Base-by-base conservation (phyloP, 768 basidiomycete genomes). In the Chiua virens region DNA sequence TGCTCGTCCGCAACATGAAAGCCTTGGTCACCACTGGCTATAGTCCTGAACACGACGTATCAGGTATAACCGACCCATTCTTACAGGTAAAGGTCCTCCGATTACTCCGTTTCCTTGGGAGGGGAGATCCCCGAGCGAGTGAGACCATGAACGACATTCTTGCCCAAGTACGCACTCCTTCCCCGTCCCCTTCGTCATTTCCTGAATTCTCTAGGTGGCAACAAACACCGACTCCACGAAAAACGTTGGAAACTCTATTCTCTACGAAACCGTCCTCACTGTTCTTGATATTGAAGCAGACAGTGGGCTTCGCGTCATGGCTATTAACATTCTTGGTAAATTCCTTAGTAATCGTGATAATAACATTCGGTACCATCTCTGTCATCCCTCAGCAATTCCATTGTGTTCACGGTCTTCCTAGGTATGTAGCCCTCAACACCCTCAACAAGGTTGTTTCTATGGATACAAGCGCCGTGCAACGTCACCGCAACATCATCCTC, bases 111-210 rank as follows among this genome's bases (percentile, higher is more conserved):
- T 61, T 97, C n/a, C 82, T 98, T 22, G 97, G 96, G 8, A 85
- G 75, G 61, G 88, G 86, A 0, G 92, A 97, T 62, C 80, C 75
- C 45, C 82, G 85, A 63, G 92, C 95, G 7, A 95, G 92, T 61
- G 96, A 98, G 63, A 81, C 84, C 9, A 98, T 99, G 96, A 98
- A 98, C 65, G 97, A 99, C 70, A 96, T 99, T 54, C 72, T 98
- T 44, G 96, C 96, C 8, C 96, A 97, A 79, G 91, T 88, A 59
- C 49, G 74, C 52, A 20, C 13, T 42, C 11, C 14, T 27, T 42
- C 28, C 11, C 10, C 2, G 18, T 34, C 23, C 8, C 23, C 18
- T 9, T 36, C 41, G 1, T 14, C 38, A 7, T 20, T 23, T 55
- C 40, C 58, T 56, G 40, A 51, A 41, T 13, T 44, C 15, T 36